These are phyloP conservation scores for Boeremia exigua DNA, from an alignment of 2,329 filamentous ascomycete genomes.

Conservation along the genomic window DNA sequence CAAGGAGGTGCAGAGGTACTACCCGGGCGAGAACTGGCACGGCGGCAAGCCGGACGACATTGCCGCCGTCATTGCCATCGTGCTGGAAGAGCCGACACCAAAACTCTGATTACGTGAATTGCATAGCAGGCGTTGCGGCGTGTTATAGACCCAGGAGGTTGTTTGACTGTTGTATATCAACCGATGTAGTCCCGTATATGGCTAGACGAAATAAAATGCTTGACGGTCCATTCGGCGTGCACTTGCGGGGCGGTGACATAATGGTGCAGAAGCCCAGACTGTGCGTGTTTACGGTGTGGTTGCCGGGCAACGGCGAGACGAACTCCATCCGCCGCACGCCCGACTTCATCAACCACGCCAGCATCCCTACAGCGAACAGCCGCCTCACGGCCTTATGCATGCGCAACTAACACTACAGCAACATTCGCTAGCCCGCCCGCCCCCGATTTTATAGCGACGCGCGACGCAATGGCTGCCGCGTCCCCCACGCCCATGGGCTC, in stretches of 20 bases:
- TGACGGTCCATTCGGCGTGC: background rate
- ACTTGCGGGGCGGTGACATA: conserved; percentile 3
- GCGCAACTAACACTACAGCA: conserved; percentile 47
- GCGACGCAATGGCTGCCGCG: conserved; percentile 45
- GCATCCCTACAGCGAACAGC: conserved; percentile 46
- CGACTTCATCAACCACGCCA: conserved; percentile 27
- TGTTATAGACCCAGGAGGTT: conserved; percentile 4
- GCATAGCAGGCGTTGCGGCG: conserved; percentile 17
- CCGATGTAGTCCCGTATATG: background rate
- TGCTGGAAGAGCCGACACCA: conserved; percentile 33
- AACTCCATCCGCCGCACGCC: conserved; percentile 12
- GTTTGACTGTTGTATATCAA: conserved; percentile 11
- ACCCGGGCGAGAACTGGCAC: conserved; percentile 83
- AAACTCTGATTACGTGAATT: conserved; percentile 11
- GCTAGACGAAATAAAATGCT: background rate
- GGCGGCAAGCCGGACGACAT: conserved; percentile 98
- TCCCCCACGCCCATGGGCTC: conserved; percentile 50
- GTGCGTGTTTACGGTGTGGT: conserved; percentile 7
- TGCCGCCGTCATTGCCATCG: conserved; percentile 74
- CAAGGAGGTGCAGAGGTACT: conserved; percentile 88
- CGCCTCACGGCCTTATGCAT: conserved; percentile 45
- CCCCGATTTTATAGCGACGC: conserved; percentile 29
- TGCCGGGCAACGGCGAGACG: conserved; percentile 13
- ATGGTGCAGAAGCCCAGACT: conserved; percentile 4
- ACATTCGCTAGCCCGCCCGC: conserved; percentile 47